Conservation (phyloP, 1,139 yeast genomes). For the Nakaseomyces nivariensis region DNA sequence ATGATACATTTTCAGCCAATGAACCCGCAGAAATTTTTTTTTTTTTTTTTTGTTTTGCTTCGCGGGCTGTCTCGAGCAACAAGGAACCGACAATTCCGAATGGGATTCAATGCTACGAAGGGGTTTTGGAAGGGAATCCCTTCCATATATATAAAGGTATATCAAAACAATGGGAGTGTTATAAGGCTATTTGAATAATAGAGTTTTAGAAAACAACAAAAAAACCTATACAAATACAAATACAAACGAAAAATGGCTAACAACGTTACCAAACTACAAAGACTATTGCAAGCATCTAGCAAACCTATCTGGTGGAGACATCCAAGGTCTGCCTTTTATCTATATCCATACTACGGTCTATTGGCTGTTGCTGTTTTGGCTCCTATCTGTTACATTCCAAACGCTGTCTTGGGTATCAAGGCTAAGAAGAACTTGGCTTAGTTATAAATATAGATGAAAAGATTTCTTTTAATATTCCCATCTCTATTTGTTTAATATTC, state of each 20-base stretch:
- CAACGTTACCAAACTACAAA: constrained; percentile 68
- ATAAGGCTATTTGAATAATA: no score
- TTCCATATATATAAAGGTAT: no score
- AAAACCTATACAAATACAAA: neutral
- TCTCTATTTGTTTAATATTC: no score
- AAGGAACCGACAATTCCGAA: no score
- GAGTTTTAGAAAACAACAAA: neutral
- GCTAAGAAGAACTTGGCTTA: constrained; percentile 29
- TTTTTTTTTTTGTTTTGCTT: no score
- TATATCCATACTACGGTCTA: constrained; percentile 85
- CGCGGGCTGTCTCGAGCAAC: no score
- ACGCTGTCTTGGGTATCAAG: constrained; percentile 68
- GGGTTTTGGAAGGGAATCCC: no score
- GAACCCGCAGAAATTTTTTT: no score
- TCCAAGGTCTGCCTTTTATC: constrained; percentile 68
- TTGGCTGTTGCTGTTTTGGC: constrained; percentile 64
- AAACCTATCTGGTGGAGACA: constrained; percentile 72
- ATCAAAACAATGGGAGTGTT: no score
- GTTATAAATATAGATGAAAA: neutral
- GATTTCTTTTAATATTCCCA: neutral
- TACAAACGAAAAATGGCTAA: constrained; percentile 32
- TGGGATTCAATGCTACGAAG: no score
- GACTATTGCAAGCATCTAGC: constrained; percentile 58
- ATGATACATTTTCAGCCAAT: no score
- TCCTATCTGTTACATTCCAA: constrained; percentile 67